Conservation (phyloP, 1,284 basidiomycete genomes). For the Pseudozyma hubeiensis region DNA sequence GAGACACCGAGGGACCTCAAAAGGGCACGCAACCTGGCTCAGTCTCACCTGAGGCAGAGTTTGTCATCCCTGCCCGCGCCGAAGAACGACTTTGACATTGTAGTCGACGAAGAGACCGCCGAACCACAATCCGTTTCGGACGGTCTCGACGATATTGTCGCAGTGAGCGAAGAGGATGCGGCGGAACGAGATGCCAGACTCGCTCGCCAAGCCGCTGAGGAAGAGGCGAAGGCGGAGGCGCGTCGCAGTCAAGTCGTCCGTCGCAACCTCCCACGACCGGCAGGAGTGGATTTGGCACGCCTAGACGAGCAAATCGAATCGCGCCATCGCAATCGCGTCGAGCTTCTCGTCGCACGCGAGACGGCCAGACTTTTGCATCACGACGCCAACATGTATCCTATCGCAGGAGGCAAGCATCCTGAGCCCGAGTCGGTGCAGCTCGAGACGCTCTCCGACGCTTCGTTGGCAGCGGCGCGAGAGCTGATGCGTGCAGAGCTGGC, state of each 20-base stretch:
- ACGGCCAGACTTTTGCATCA: constrained; percentile 84
- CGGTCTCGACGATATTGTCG: constrained; percentile 15
- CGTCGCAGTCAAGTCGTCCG: constrained; percentile 85
- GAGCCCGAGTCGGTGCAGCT: constrained; percentile 82
- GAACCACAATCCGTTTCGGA: constrained; percentile 17
- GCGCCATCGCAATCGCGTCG: constrained; percentile 70
- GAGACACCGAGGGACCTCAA: constrained; percentile 56
- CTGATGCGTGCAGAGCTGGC: constrained; percentile 86
- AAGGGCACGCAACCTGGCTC: constrained; percentile 38
- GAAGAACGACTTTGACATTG: constrained; percentile 96
- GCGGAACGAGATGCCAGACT: constrained; percentile 88
- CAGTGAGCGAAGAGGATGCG: constrained; percentile 74
- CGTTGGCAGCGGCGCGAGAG: constrained; percentile 78
- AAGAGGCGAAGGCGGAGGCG: constrained; percentile 79
- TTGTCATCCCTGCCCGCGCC: constrained; percentile 89
- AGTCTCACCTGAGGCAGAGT: constrained; percentile 77
- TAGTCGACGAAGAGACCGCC: constrained; percentile 75
- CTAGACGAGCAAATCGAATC: constrained; percentile 72
- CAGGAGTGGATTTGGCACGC: constrained; percentile 79
- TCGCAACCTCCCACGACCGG: constrained; percentile 84
- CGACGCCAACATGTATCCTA: constrained; percentile 86
- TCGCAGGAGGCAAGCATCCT: constrained; percentile 83
- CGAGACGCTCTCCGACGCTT: constrained; percentile 80
- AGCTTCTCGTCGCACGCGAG: constrained; percentile 81
- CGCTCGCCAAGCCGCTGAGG: constrained; percentile 76